A percentile compares a stretch with the other conserved stretches of the same genome.
These are phyloP conservation scores for Salvia hispanica DNA, from an alignment of 257 asterid genomes.

Conservation along the genomic window DNA sequence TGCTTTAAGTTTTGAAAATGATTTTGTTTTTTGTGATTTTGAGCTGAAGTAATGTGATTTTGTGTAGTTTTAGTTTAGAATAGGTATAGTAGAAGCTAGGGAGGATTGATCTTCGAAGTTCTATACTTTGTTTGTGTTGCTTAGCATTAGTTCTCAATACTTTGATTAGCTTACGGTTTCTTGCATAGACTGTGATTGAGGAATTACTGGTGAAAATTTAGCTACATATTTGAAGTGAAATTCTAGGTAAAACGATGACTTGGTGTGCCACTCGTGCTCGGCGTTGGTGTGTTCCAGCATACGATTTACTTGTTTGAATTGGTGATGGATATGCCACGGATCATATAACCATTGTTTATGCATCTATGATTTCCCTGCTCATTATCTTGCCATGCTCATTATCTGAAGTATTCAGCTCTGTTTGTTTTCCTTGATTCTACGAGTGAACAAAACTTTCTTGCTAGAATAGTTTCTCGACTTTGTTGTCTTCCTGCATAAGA, in stretches of 20 bases:
- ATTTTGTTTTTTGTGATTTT: not conserved
- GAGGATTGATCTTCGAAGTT: not conserved
- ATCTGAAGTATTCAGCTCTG: too few relatives aligned
- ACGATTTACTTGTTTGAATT: not conserved
- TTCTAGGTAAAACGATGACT: not conserved
- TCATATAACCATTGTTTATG: not conserved
- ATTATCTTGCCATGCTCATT: not conserved
- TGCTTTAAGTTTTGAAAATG: not conserved
- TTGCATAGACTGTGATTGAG: not conserved
- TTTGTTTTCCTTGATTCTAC: not conserved
- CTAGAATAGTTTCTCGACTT: conserved; percentile 20
- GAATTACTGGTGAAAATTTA: not conserved
- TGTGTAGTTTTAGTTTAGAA: not conserved
- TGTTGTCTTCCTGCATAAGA: not conserved
- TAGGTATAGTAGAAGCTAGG: not conserved
- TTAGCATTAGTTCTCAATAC: not conserved
- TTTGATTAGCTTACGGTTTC: too few relatives aligned
- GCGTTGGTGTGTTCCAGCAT: not conserved
- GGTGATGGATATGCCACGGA: not conserved
- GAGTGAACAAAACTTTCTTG: not conserved
- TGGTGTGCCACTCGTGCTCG: conserved; percentile 3
- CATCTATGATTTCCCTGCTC: conserved; percentile 22
- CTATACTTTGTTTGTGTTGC: not conserved
- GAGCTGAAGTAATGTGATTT: not conserved
- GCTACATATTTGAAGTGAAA: not conserved